Evolutionary conservation across 2,329 filamentous ascomycete species (phyloP).

Genomic region (Talaromyces atroroseus): DNA sequence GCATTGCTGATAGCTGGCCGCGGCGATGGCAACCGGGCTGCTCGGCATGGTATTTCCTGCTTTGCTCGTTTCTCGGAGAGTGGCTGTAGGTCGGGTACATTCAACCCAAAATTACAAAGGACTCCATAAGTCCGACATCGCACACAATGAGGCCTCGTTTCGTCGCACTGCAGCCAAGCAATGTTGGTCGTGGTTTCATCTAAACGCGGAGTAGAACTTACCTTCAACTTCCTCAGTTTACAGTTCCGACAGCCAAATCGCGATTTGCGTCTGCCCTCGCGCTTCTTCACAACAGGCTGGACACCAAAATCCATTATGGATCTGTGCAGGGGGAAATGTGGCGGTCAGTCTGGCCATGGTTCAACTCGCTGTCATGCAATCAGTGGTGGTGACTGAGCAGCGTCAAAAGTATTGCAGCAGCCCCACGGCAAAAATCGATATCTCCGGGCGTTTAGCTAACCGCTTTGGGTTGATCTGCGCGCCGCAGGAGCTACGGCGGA

Average conservation of each 20-base stretch:
- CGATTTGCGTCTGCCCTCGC: slow-evolving; percentile 28
- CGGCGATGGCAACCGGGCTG: background rate
- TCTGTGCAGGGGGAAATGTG: background rate
- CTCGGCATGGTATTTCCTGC: background rate
- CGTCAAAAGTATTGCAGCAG: no score
- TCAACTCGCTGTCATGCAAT: background rate
- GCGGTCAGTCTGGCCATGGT: background rate
- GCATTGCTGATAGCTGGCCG: background rate
- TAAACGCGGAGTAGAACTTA: slow-evolving; percentile 22
- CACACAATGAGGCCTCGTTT: background rate
- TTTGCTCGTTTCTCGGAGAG: background rate
- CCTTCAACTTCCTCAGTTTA: slow-evolving; percentile 49
- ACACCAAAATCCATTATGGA: background rate
- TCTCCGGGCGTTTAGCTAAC: background rate
- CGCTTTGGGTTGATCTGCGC: no score
- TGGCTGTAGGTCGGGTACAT: background rate
- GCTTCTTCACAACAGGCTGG: background rate
- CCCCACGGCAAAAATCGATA: background rate
- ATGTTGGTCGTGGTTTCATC: no score
- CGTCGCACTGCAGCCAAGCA: background rate
- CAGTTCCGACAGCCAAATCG: slow-evolving; percentile 48
- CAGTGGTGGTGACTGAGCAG: no score
- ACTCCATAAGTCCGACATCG: background rate
- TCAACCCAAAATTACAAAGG: background rate
- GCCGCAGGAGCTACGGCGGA: no score